These are phyloP conservation scores for Isoetes engelmannii DNA, from an alignment of 83 land plant species.

Conservation along the genomic window DNA sequence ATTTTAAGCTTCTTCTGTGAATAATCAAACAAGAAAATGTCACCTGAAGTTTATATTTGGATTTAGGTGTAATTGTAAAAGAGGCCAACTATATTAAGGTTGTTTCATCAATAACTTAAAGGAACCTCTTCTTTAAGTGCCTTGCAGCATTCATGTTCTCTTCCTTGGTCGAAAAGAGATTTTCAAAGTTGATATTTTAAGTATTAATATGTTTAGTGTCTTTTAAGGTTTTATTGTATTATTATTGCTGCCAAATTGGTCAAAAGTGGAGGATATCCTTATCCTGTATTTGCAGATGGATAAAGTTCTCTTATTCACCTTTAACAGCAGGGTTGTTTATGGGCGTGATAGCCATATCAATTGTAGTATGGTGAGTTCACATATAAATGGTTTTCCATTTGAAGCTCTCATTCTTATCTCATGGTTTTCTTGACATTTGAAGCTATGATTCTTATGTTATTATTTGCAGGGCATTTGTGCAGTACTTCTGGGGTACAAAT, in stretches of 20 bases:
- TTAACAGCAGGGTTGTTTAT: slow-evolving; percentile 22
- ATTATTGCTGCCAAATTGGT: too few relatives aligned
- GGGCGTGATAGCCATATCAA: slow-evolving; percentile 21
- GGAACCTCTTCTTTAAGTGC: too few relatives aligned
- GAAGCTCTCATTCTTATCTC: not conserved
- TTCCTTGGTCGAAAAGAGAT: too few relatives aligned
- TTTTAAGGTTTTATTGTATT: too few relatives aligned
- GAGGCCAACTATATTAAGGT: too few relatives aligned
- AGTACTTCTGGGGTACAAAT: slow-evolving; percentile 26
- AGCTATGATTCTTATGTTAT: not conserved
- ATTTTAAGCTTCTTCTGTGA: too few relatives aligned
- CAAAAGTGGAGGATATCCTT: too few relatives aligned
- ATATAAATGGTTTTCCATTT: not conserved
- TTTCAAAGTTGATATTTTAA: too few relatives aligned
- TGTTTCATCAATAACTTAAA: too few relatives aligned
- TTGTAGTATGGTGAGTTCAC: slow-evolving; percentile 22
- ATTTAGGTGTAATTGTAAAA: not conserved
- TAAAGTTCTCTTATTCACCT: slow-evolving; percentile 27
- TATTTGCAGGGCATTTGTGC: slow-evolving; percentile 17
- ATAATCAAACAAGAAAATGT: not conserved
- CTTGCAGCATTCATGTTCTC: too few relatives aligned
- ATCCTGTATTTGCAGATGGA: slow-evolving; percentile 13
- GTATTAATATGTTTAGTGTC: too few relatives aligned
- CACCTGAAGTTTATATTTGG: not conserved
- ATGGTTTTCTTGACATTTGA: not conserved